phyloP scores from a whole-genome alignment of 192 early-diverging fungal species.

The Rhizophagus sp. region DNA sequence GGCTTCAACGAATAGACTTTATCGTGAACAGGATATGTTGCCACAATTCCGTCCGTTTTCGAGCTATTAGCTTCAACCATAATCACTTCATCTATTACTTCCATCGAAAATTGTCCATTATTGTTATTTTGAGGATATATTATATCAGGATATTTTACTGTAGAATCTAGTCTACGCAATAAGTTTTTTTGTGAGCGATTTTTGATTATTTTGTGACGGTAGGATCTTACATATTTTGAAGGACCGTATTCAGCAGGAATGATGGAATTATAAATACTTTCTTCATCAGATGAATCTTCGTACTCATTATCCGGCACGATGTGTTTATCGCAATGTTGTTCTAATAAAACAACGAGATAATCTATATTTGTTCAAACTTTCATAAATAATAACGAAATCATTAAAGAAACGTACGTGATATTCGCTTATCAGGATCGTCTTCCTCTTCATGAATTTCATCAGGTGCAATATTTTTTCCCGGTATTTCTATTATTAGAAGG shows the following conservation, averaged over 20 bases:
- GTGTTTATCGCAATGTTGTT: constrained; percentile 63
- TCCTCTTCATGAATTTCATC: constrained; percentile 59
- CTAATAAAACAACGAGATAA: constrained; percentile 38
- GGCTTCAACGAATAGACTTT: background rate
- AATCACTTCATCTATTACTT: background rate
- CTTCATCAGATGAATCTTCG: constrained; percentile 73
- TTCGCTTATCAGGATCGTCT: constrained; percentile 59
- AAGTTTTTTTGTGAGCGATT: background rate
- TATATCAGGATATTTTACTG: background rate
- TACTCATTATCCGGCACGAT: constrained; percentile 69
- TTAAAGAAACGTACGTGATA: constrained; percentile 48
- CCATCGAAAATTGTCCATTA: background rate
- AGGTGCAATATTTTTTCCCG: background rate
- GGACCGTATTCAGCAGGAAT: constrained; percentile 10
- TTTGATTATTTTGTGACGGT: background rate
- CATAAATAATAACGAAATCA: background rate
- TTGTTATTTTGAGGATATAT: background rate
- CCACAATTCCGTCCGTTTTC: background rate
- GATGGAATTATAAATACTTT: constrained; percentile 10
- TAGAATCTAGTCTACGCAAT: background rate
- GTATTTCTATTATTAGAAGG: background rate
- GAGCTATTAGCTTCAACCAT: background rate
- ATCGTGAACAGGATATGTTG: background rate
- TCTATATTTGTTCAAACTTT: background rate
- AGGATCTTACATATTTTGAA: constrained; percentile 9